These are phyloP conservation scores for Phialocephala subalpina DNA, from an alignment of 2,329 filamentous ascomycete genomes.

Conservation along the genomic window DNA sequence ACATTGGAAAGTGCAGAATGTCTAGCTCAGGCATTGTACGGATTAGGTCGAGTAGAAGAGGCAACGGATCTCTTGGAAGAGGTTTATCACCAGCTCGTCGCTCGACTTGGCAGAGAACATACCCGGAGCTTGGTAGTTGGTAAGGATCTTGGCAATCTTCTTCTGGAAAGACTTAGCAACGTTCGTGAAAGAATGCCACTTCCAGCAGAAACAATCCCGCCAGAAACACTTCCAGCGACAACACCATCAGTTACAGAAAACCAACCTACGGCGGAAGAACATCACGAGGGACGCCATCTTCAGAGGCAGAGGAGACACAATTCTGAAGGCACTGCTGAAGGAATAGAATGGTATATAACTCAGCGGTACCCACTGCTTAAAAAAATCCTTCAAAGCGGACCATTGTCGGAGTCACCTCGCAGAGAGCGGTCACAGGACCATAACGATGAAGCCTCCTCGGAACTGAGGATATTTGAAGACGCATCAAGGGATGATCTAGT, in stretches of 20 bases:
- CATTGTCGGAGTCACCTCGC: background rate
- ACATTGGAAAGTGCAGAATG: conserved; percentile 4
- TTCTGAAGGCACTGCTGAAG: background rate
- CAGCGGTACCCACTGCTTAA: background rate
- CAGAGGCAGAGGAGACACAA: background rate
- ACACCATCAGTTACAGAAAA: too few species aligned
- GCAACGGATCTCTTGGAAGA: background rate
- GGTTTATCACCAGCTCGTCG: background rate
- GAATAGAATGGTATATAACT: background rate
- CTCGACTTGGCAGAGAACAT: conserved; percentile 3
- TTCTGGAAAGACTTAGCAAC: background rate
- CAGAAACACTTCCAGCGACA: too few species aligned
- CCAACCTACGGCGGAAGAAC: background rate
- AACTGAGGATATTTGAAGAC: background rate
- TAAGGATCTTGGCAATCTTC: background rate
- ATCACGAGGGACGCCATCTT: background rate
- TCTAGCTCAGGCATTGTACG: background rate
- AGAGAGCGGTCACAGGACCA: background rate
- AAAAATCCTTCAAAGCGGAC: background rate
- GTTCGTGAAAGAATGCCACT: too few species aligned
- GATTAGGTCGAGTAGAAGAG: conserved; percentile 1
- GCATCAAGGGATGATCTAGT: background rate
- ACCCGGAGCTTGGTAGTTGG: background rate
- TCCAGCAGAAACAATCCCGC: background rate
- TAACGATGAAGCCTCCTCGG: background rate